A percentile compares a stretch with the other conserved stretches of the same genome.
These are phyloP conservation scores for Rhodotorula diobovata DNA, from an alignment of 768 basidiomycete species.

Conservation along the genomic window DNA sequence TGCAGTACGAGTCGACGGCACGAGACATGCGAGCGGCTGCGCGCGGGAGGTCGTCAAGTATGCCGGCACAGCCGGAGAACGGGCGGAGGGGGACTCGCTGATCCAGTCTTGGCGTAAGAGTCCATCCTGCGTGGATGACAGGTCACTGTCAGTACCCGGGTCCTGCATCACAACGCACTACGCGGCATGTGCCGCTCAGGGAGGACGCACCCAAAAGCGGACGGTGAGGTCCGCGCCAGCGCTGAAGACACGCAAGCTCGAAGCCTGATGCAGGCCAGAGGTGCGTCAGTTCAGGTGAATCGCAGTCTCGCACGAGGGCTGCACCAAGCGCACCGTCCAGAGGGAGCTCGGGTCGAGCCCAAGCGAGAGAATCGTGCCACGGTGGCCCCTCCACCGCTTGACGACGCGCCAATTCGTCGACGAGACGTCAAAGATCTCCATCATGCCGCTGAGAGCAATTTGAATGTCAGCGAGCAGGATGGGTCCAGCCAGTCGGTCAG, in stretches of 20 bases:
- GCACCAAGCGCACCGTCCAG: conserved; percentile 52
- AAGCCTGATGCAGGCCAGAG: not conserved
- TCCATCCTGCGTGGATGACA: conserved; percentile 11
- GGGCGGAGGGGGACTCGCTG: not conserved
- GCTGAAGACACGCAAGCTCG: conserved; percentile 63
- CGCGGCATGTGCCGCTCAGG: not conserved
- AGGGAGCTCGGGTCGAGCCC: conserved; percentile 69
- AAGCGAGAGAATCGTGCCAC: conserved; percentile 57
- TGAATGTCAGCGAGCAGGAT: not conserved
- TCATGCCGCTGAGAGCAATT: conserved; percentile 57
- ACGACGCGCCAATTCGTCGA: conserved; percentile 63
- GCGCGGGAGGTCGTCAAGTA: not conserved
- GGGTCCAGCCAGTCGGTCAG: too few relatives aligned
- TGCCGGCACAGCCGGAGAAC: too few relatives aligned
- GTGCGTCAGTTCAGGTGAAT: conserved; percentile 35
- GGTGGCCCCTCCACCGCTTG: conserved; percentile 81
- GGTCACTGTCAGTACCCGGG: too few relatives aligned
- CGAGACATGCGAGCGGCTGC: conserved; percentile 56
- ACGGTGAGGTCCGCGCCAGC: conserved; percentile 68
- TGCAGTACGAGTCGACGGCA: conserved; percentile 68
- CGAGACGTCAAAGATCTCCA: conserved; percentile 70
- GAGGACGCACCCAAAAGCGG: conserved; percentile 67
- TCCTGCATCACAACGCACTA: too few relatives aligned
- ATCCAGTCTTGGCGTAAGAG: conserved; percentile 25
- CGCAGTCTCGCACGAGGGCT: not conserved